These are phyloP conservation scores for Carallia pectinifolia DNA, from an alignment of 345 rosid species.

Conservation along the genomic window DNA sequence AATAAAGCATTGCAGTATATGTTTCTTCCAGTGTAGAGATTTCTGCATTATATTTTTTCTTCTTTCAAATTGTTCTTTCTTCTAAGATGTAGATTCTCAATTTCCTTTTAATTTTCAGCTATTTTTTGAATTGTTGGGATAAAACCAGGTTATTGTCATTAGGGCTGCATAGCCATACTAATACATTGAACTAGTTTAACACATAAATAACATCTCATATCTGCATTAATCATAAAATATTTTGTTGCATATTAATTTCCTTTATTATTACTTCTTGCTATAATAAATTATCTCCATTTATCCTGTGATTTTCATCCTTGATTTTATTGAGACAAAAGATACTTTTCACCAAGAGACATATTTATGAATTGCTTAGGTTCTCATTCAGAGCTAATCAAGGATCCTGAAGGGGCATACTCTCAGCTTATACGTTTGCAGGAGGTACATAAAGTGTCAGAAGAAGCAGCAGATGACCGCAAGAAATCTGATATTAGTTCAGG, in stretches of 20 bases:
- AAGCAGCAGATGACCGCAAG: constrained; percentile 33
- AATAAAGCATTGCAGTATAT: no score
- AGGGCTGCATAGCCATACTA: no score
- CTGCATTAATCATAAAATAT: no score
- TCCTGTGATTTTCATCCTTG: background rate
- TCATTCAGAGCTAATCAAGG: constrained; percentile 55
- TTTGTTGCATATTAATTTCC: background rate
- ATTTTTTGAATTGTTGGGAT: background rate
- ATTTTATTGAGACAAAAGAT: background rate
- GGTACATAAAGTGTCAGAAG: constrained; percentile 40
- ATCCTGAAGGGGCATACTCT: constrained; percentile 81
- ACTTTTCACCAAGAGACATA: background rate
- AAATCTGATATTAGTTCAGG: constrained; percentile 5
- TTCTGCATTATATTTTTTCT: background rate
- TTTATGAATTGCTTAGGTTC: constrained; percentile 24
- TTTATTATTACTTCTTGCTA: background rate
- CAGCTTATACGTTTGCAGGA: constrained; percentile 85
- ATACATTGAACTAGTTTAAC: no score
- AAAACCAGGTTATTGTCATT: no score
- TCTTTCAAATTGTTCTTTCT: background rate
- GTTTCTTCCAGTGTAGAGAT: background rate
- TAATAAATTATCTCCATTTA: background rate
- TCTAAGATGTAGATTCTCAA: background rate
- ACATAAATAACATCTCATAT: no score
- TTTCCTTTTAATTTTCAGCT: background rate